A percentile compares a stretch with the other conserved stretches of the same genome.
Evolutionary conservation across 2,329 filamentous ascomycete genomes (phyloP).

Genomic region (Exophiala calicioides): DNA sequence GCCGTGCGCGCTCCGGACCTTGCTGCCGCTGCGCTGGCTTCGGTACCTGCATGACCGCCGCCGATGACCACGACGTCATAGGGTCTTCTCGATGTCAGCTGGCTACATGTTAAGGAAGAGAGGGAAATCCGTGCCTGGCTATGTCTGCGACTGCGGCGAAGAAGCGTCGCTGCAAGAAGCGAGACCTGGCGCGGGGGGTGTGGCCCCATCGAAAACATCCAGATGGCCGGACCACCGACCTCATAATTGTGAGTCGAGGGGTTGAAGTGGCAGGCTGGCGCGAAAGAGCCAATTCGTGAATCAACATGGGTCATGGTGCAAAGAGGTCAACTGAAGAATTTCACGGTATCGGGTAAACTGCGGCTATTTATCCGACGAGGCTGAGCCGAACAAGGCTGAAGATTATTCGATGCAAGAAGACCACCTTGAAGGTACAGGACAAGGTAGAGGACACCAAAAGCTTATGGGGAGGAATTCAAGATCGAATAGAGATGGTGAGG

Average conservation of each 20-base stretch:
- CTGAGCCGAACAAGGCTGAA: conserved; percentile 5
- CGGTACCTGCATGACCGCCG: conserved; percentile 91
- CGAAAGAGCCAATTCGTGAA: neutral
- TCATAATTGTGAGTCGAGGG: conserved; percentile 16
- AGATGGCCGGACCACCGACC: conserved; percentile 8
- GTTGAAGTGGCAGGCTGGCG: neutral
- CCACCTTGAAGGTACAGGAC: too few relatives aligned
- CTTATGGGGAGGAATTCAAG: too few relatives aligned
- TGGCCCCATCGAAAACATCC: conserved; percentile 30
- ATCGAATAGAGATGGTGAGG: too few relatives aligned
- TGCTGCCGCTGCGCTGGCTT: conserved; percentile 89
- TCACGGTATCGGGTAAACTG: conserved; percentile 11
- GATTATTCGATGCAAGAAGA: too few relatives aligned
- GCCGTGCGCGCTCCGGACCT: conserved; percentile 85
- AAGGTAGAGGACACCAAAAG: too few relatives aligned
- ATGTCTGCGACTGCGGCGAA: conserved; percentile 29
- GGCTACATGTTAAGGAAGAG: neutral
- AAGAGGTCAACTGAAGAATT: neutral
- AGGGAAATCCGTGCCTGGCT: conserved; percentile 15
- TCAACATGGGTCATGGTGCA: neutral
- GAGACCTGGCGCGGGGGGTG: conserved; percentile 29
- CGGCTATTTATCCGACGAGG: neutral
- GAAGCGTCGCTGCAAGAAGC: conserved; percentile 20
- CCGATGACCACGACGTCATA: conserved; percentile 96
- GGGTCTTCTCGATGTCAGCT: conserved; percentile 48